These are phyloP conservation scores for Aspergillus cavernicola DNA, from an alignment of 495 filamentous ascomycete species.

Conservation along the genomic window DNA sequence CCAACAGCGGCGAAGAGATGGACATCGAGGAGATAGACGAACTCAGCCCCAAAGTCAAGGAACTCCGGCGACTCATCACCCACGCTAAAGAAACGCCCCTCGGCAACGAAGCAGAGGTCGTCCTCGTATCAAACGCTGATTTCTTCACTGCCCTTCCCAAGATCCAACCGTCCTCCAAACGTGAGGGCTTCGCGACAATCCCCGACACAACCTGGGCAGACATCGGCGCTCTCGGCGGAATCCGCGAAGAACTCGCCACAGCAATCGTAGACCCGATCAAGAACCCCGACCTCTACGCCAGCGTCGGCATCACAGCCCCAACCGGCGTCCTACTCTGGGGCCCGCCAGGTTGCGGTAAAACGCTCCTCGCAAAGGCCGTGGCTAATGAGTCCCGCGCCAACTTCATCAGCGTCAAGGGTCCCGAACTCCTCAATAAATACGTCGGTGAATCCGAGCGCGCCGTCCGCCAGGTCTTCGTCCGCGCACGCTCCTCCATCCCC, in stretches of 20 bases:
- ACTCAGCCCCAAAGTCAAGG: conserved; percentile 41
- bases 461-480: conserved; percentile 86
- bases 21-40: conserved; percentile 44
- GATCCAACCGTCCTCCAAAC: conserved; percentile 89
- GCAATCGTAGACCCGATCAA: conserved; percentile 93
- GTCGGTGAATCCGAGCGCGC: conserved; percentile 94
- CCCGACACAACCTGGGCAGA: conserved; percentile 96
- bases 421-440: conserved; percentile 91
- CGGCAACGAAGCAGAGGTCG: conserved; percentile 38
- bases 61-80: conserved; percentile 51
- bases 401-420: conserved; percentile 97
- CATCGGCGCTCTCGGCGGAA: conserved; percentile 77
- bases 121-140: conserved; percentile 57
- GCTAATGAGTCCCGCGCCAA: conserved; percentile 94
- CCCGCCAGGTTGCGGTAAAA: conserved; percentile 95
- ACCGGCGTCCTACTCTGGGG: conserved; percentile 95
- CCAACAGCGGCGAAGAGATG: conserved; percentile 49
- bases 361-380: conserved; percentile 91
- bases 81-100: conserved; percentile 49
- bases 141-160: conserved; percentile 75
- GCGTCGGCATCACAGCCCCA: conserved; percentile 81
- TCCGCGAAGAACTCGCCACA: conserved; percentile 78
- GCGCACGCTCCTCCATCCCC: conserved; percentile 79
- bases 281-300: conserved; percentile 71
- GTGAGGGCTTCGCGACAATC: conserved; percentile 95